These are phyloP conservation scores for Pseudocercospora crystallina DNA, from an alignment of 2,329 filamentous ascomycete species.

Conservation along the genomic window DNA sequence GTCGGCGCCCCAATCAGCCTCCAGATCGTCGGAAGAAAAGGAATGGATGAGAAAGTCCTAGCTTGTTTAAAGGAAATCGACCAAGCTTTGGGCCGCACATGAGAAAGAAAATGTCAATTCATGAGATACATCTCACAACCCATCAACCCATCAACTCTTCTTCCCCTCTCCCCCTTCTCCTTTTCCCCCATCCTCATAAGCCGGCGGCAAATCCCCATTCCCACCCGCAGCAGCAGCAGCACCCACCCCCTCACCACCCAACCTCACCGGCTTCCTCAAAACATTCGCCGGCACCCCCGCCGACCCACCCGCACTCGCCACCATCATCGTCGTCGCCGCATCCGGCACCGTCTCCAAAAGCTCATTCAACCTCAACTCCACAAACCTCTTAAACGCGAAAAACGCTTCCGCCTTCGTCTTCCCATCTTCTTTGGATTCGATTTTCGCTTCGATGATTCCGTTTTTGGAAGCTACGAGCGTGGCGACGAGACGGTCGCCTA, in stretches of 20 bases:
- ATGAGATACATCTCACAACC: no score
- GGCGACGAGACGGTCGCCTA: slow-evolving; percentile 19
- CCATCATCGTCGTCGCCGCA: neutral
- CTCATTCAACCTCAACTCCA: slow-evolving; percentile 23
- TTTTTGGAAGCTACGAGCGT: slow-evolving; percentile 23
- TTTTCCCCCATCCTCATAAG: no score
- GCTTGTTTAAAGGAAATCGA: slow-evolving; percentile 6
- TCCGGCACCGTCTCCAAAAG: slow-evolving; percentile 20
- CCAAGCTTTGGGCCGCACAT: slow-evolving; percentile 1
- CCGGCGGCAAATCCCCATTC: no score
- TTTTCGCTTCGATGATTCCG: slow-evolving; percentile 27
- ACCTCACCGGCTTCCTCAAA: no score
- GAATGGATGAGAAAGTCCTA: slow-evolving; percentile 7
- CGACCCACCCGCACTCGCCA: no score
- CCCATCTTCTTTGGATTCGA: slow-evolving; percentile 22
- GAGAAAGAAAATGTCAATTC: neutral
- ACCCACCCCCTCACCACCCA: no score
- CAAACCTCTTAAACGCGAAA: slow-evolving; percentile 24
- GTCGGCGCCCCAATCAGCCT: slow-evolving; percentile 3
- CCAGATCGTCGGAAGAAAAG: slow-evolving; percentile 8
- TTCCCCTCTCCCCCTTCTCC: no score
- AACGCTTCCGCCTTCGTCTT: slow-evolving; percentile 26
- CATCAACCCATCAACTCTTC: neutral
- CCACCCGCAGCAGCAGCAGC: no score
- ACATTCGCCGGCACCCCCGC: no score